Percentiles rank a stretch among this genome's conserved stretches.
Conservation (phyloP, 495 filamentous ascomycete genomes). For the Cryomyces minteri region DNA sequence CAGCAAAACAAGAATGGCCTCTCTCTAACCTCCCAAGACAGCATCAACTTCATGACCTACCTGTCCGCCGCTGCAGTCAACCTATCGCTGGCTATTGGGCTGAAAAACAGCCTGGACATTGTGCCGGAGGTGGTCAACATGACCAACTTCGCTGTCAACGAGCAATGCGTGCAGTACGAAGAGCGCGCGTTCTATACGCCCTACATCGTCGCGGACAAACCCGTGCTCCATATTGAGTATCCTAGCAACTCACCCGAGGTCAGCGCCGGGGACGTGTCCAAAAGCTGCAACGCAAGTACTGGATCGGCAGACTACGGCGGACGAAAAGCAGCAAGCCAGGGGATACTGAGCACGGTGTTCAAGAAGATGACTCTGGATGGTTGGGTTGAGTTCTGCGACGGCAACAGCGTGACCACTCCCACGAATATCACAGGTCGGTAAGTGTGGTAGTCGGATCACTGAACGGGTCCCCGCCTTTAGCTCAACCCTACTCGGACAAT, state of each 20-base stretch:
- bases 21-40: slow-evolving; percentile 30
- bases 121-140: slow-evolving; percentile 33
- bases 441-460: too few relatives aligned
- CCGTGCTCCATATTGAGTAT: slow-evolving; percentile 63
- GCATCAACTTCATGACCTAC: slow-evolving; percentile 39
- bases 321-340: slow-evolving; percentile 20
- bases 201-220: slow-evolving; percentile 41
- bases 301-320: too few relatives aligned
- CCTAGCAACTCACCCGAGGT: slow-evolving; percentile 17
- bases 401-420: slow-evolving; percentile 4
- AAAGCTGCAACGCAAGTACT: slow-evolving; percentile 19
- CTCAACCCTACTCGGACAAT: too few relatives aligned
- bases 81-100: slow-evolving; percentile 33
- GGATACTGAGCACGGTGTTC: slow-evolving; percentile 42
- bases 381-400: slow-evolving; percentile 30
- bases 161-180: slow-evolving; percentile 44
- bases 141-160: slow-evolving; percentile 53
- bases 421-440: too few relatives aligned
- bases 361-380: slow-evolving; percentile 43
- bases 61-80: slow-evolving; percentile 32
- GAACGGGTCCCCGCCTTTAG: too few relatives aligned
- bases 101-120: slow-evolving; percentile 48
- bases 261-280: slow-evolving; percentile 23
- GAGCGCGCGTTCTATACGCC: slow-evolving; percentile 37
- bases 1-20: slow-evolving; percentile 37